These are phyloP conservation scores for Aspergillus avenaceus DNA, from an alignment of 495 filamentous ascomycete species.

Conservation along the genomic window DNA sequence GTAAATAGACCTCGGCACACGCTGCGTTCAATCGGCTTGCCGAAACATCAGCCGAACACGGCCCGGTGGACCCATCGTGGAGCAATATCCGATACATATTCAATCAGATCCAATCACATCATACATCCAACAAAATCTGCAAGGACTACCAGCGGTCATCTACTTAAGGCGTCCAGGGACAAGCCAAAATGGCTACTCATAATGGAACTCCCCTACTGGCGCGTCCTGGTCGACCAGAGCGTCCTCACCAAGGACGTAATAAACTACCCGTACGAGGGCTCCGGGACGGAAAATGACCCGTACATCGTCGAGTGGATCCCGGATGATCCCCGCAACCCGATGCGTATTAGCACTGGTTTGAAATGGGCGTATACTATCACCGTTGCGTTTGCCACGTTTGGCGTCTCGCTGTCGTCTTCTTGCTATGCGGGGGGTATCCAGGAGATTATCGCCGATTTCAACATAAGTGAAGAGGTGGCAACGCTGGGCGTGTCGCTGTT, in stretches of 20 bases:
- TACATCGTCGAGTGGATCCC: constrained; percentile 66
- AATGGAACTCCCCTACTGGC: constrained; percentile 27
- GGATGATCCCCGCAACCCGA: constrained; percentile 59
- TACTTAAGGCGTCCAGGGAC: neutral
- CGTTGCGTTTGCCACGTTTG: constrained; percentile 61
- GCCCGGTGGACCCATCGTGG: neutral
- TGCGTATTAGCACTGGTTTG: constrained; percentile 42
- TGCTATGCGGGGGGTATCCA: constrained; percentile 63
- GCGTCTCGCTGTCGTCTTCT: constrained; percentile 67
- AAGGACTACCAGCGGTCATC: too few relatives aligned
- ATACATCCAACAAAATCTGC: neutral
- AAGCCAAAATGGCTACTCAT: too few relatives aligned
- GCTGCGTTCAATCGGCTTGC: neutral
- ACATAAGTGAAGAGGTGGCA: constrained; percentile 41
- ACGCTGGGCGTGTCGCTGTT: constrained; percentile 54
- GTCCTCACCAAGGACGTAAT: constrained; percentile 39
- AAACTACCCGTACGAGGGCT: constrained; percentile 52
- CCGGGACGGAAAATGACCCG: constrained; percentile 62
- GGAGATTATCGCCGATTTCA: constrained; percentile 40
- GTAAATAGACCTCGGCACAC: neutral
- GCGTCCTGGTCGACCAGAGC: constrained; percentile 23
- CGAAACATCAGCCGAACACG: neutral
- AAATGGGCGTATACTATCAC: constrained; percentile 62
- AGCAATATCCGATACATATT: too few relatives aligned
- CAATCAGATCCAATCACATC: neutral